Evolutionary conservation across 768 basidiomycete genomes (phyloP).

Genomic region (Cystobasidium ongulense): DNA sequence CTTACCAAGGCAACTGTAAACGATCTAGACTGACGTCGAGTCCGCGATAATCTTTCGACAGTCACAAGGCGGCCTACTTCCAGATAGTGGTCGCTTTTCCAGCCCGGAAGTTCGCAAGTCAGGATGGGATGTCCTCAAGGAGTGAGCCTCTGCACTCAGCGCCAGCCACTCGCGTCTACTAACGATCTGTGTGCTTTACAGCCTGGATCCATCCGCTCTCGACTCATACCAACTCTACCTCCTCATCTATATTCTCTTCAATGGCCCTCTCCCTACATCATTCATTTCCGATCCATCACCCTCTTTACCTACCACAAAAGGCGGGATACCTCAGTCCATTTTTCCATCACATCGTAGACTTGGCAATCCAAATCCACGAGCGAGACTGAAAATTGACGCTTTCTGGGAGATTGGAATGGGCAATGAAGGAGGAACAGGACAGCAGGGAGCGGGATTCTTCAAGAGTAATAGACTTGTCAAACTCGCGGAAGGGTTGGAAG

Average conservation of each 20-base stretch:
- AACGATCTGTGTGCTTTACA: constrained; percentile 40
- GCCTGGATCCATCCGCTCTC: constrained; percentile 55
- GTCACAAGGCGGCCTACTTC: constrained; percentile 61
- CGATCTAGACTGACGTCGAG: not conserved
- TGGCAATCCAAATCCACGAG: constrained; percentile 77
- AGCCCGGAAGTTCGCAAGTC: constrained; percentile 80
- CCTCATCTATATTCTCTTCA: constrained; percentile 77
- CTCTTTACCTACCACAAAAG: constrained; percentile 63
- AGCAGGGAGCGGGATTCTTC: constrained; percentile 61
- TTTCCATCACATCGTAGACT: constrained; percentile 79
- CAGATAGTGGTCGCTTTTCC: constrained; percentile 56
- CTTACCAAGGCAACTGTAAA: not conserved
- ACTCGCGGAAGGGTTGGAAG: constrained; percentile 74
- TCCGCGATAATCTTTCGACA: constrained; percentile 42
- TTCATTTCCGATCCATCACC: constrained; percentile 53
- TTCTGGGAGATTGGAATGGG: constrained; percentile 77
- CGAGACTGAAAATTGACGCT: constrained; percentile 62
- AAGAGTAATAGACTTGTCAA: constrained; percentile 69
- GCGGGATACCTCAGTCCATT: constrained; percentile 62
- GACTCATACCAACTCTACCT: constrained; percentile 86
- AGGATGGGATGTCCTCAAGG: constrained; percentile 74
- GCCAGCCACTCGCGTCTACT: constrained; percentile 45
- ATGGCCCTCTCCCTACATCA: constrained; percentile 56
- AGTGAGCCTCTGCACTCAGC: constrained; percentile 51
- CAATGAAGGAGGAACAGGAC: constrained; percentile 53